Evolutionary conservation across 257 asterid species (phyloP).

Genomic region (Solanum neorickii): DNA sequence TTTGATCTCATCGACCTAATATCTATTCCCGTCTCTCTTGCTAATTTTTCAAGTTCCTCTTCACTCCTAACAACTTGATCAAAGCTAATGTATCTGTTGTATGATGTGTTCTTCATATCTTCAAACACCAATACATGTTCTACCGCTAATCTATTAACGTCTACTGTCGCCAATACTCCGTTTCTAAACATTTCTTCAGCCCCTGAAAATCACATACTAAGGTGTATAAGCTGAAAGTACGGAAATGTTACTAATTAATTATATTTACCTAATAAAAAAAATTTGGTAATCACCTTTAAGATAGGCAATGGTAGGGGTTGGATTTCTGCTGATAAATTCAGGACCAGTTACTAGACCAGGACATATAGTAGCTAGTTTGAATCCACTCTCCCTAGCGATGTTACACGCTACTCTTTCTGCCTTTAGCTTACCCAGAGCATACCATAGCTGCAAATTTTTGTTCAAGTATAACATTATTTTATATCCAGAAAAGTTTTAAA

Average conservation of each 20-base stretch:
- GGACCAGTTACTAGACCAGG: slow-evolving; percentile 77
- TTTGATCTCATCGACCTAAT: slow-evolving; percentile 11
- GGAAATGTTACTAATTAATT: not conserved
- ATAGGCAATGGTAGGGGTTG: slow-evolving; percentile 74
- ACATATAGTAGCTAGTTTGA: slow-evolving; percentile 64
- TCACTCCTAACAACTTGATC: slow-evolving; percentile 35
- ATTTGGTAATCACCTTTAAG: slow-evolving; percentile 30
- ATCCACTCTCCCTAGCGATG: slow-evolving; percentile 35
- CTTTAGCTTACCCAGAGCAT: slow-evolving; percentile 83
- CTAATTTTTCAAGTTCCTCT: slow-evolving; percentile 44
- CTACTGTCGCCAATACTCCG: slow-evolving; percentile 55
- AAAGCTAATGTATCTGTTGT: slow-evolving; percentile 66
- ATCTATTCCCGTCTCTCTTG: slow-evolving; percentile 34
- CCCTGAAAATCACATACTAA: slow-evolving; percentile 11
- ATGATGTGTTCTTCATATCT: slow-evolving; percentile 48
- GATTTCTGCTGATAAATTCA: slow-evolving; percentile 28
- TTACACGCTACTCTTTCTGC: slow-evolving; percentile 81
- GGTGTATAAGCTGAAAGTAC: not conserved
- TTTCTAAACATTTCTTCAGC: slow-evolving; percentile 52
- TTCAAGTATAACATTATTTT: not conserved
- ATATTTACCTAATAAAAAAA: too few species aligned
- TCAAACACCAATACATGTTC: slow-evolving; percentile 61
- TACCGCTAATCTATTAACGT: slow-evolving; percentile 47
- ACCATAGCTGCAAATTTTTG: slow-evolving; percentile 60
- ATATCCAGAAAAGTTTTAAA: not conserved